These are phyloP conservation scores for Dictyostelium brefeldianum DNA, from an alignment of 78 protist species.

Conservation along the genomic window DNA sequence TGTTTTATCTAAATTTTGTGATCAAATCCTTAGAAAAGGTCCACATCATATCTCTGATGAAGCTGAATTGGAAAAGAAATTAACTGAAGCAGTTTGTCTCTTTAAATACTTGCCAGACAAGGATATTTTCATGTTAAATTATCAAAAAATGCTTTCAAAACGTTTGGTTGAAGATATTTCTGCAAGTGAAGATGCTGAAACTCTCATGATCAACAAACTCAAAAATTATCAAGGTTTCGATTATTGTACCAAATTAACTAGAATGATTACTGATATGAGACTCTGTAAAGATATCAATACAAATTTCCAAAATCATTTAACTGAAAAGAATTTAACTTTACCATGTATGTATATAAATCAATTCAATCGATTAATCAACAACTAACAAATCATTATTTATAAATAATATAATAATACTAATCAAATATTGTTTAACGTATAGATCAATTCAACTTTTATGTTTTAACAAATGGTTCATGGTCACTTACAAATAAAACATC, in stretches of 20 bases:
- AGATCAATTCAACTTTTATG: slow-evolving; percentile 87
- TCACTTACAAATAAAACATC: slow-evolving; percentile 59
- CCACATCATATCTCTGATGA: slow-evolving; percentile 81
- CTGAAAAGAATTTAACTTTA: slow-evolving; percentile 22
- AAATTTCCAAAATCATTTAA: slow-evolving; percentile 79
- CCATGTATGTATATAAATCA: slow-evolving; percentile 41
- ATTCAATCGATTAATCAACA: background rate
- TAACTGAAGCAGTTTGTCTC: slow-evolving; percentile 74
- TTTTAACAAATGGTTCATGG: slow-evolving; percentile 95
- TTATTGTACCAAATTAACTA: slow-evolving; percentile 76
- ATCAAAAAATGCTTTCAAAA: slow-evolving; percentile 80
- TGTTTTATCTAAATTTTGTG: slow-evolving; percentile 80
- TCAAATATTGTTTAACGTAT: background rate
- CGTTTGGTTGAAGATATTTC: slow-evolving; percentile 74
- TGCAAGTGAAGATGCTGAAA: slow-evolving; percentile 85
- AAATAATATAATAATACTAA: background rate
- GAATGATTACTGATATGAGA: slow-evolving; percentile 95
- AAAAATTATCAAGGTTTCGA: slow-evolving; percentile 77
- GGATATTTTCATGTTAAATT: slow-evolving; percentile 84
- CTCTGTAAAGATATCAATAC: slow-evolving; percentile 81
- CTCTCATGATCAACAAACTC: slow-evolving; percentile 81
- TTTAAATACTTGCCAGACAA: slow-evolving; percentile 85
- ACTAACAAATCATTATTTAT: background rate
- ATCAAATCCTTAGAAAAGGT: slow-evolving; percentile 81
- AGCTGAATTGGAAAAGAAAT: slow-evolving; percentile 70